A percentile compares a stretch with the other conserved stretches of the same genome.
Conservation (phyloP, 2,329 filamentous ascomycete species). For the Xylariaceae sp. region DNA sequence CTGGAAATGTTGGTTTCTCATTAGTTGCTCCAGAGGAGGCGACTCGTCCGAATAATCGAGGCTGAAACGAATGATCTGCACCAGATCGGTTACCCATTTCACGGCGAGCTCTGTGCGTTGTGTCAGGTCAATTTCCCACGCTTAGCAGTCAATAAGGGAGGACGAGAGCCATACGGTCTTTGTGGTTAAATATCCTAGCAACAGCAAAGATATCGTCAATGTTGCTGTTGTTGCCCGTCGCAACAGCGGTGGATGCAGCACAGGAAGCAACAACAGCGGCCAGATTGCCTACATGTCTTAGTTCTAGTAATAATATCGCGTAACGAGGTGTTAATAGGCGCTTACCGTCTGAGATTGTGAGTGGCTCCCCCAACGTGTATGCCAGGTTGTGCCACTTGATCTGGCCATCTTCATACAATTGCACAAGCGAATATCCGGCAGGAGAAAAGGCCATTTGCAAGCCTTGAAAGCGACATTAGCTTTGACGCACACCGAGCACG, state of each 20-base stretch:
- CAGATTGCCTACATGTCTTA: constrained; percentile 43
- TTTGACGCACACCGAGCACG: not conserved
- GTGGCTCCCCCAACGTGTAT: constrained; percentile 47
- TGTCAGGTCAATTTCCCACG: not conserved
- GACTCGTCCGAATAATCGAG: constrained; percentile 77
- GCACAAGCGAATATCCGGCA: constrained; percentile 54
- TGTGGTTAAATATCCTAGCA: constrained; percentile 47
- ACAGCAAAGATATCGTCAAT: constrained; percentile 72
- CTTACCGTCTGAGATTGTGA: constrained; percentile 47
- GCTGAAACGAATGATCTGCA: constrained; percentile 65
- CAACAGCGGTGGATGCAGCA: constrained; percentile 47
- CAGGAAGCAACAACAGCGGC: constrained; percentile 59
- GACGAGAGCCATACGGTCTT: constrained; percentile 30
- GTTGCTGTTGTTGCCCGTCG: constrained; percentile 43
- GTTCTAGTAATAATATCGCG: not conserved
- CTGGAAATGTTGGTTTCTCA: constrained; percentile 69
- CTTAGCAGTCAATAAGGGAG: too few species aligned
- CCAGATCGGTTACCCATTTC: constrained; percentile 63
- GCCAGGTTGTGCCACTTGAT: constrained; percentile 56
- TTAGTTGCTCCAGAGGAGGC: constrained; percentile 58
- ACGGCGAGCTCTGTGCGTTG: constrained; percentile 50
- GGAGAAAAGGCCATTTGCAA: constrained; percentile 60
- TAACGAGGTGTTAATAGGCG: constrained; percentile 2
- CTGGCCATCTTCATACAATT: constrained; percentile 55
- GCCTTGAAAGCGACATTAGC: constrained; percentile 34